Percentiles rank a stretch among this genome's conserved stretches.
These are phyloP conservation scores for Rhexocercosporidium sp. DNA, from an alignment of 2,329 filamentous ascomycete species.

Conservation along the genomic window DNA sequence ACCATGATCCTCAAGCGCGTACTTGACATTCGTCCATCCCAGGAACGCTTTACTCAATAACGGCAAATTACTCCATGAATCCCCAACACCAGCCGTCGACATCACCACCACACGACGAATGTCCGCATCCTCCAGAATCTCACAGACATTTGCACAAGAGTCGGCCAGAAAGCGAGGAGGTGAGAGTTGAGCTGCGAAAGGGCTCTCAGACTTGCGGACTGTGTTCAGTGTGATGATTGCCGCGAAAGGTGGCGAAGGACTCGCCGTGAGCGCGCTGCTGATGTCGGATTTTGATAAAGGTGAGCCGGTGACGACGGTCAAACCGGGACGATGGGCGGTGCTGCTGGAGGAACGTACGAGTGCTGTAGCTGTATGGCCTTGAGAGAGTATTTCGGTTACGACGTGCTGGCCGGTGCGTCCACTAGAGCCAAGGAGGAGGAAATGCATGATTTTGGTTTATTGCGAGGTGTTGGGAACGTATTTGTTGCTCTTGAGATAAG, in stretches of 20 bases:
- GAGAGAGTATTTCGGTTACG: slow-evolving; percentile 46
- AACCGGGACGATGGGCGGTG: slow-evolving; percentile 38
- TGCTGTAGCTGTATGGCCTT: slow-evolving; percentile 47
- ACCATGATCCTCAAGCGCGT: slow-evolving; percentile 46
- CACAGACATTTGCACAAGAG: slow-evolving; percentile 45
- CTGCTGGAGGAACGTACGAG: slow-evolving; percentile 44
- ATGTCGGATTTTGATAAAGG: slow-evolving; percentile 46
- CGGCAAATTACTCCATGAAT: slow-evolving; percentile 45
- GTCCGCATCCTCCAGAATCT: slow-evolving; percentile 42
- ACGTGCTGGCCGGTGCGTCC: slow-evolving; percentile 51
- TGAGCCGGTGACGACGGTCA: slow-evolving; percentile 45
- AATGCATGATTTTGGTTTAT: slow-evolving; percentile 41
- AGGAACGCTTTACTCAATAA: slow-evolving; percentile 46
- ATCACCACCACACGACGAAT: slow-evolving; percentile 45
- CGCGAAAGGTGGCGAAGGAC: slow-evolving; percentile 37
- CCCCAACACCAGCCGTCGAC: slow-evolving; percentile 48
- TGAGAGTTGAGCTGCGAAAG: slow-evolving; percentile 47
- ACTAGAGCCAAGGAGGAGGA: slow-evolving; percentile 51
- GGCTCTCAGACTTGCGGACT: slow-evolving; percentile 47
- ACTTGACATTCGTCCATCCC: slow-evolving; percentile 48
- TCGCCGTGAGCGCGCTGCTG: slow-evolving; percentile 36
- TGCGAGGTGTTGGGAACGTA: slow-evolving; percentile 30
- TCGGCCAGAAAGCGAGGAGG: slow-evolving; percentile 48
- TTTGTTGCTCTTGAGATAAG: slow-evolving; percentile 27
- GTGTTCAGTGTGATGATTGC: slow-evolving; percentile 49